Conservation (phyloP, 257 asterid genomes). For the Nicotiana obtusifolia region DNA sequence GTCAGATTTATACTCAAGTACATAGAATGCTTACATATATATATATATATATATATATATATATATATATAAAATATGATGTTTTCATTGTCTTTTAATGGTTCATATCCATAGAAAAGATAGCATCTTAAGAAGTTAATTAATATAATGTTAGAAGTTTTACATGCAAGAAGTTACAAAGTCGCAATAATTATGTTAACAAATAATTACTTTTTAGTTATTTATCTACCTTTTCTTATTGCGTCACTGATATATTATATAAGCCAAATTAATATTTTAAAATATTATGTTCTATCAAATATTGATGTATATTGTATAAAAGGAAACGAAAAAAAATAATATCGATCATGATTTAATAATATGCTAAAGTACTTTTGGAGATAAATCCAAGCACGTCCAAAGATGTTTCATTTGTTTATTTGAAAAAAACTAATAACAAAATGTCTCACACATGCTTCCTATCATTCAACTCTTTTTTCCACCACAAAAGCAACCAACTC, state of each 20-base stretch:
- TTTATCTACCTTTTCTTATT: no score
- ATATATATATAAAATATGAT: no score
- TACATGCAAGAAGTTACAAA: background rate
- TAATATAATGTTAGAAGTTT: background rate
- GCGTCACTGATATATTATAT: background rate
- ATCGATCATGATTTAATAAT: background rate
- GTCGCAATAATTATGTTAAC: background rate
- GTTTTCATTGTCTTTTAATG: background rate
- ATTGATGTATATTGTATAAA: no score
- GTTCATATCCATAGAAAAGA: background rate
- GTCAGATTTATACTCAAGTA: no score
- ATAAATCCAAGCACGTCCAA: slow-evolving; percentile 10
- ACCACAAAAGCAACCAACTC: background rate
- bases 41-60: no score
- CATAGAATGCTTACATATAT: no score
- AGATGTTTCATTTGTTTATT: background rate
- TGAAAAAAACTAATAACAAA: background rate
- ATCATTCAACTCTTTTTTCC: background rate
- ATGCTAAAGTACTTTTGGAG: background rate
- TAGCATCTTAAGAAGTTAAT: background rate
- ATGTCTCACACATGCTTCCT: slow-evolving; percentile 2
- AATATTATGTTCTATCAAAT: no score
- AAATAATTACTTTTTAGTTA: background rate
- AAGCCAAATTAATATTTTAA: background rate
- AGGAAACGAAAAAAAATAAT: no score